Percentiles rank a stretch among this genome's conserved stretches.
Evolutionary conservation across 352 stramenopile genomes (phyloP).

Genomic region (Peronosclerospora sorghi): DNA sequence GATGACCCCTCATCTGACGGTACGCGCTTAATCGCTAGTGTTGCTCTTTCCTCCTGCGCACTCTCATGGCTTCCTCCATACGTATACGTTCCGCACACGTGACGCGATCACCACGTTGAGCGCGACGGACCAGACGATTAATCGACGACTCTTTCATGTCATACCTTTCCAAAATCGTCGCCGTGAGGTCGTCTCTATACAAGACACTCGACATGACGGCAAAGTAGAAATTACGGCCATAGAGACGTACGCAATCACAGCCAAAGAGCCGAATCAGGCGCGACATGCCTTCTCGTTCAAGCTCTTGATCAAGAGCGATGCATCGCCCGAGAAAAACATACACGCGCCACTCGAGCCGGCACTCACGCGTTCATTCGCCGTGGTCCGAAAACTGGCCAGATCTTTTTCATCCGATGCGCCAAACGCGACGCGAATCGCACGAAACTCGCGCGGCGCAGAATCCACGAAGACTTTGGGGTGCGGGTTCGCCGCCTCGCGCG

Average conservation of each 20-base stretch:
- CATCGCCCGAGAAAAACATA: slow-evolving; percentile 75
- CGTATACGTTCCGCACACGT: slow-evolving; percentile 52
- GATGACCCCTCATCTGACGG: too few species aligned
- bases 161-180: slow-evolving; percentile 64
- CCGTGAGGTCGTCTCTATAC: slow-evolving; percentile 41
- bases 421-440: slow-evolving; percentile 44
- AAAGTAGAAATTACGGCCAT: slow-evolving; percentile 75
- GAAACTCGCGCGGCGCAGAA: slow-evolving; percentile 58
- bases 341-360: slow-evolving; percentile 70
- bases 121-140: slow-evolving; percentile 36
- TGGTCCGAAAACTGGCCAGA: slow-evolving; percentile 60
- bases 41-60: too few species aligned
- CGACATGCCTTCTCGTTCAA: slow-evolving; percentile 65
- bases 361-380: slow-evolving; percentile 65
- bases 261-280: slow-evolving; percentile 82
- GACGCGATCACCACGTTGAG: slow-evolving; percentile 41
- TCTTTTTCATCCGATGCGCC: slow-evolving; percentile 60
- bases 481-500: slow-evolving; percentile 25
- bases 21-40: too few species aligned
- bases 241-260: slow-evolving; percentile 69
- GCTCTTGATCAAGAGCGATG: slow-evolving; percentile 70
- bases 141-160: slow-evolving; percentile 72
- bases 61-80: slow-evolving; percentile 26
- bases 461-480: slow-evolving; percentile 72
- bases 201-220: slow-evolving; percentile 74